These are phyloP conservation scores for Neolentinus lepideus DNA, from an alignment of 1,284 basidiomycete species.

Conservation along the genomic window DNA sequence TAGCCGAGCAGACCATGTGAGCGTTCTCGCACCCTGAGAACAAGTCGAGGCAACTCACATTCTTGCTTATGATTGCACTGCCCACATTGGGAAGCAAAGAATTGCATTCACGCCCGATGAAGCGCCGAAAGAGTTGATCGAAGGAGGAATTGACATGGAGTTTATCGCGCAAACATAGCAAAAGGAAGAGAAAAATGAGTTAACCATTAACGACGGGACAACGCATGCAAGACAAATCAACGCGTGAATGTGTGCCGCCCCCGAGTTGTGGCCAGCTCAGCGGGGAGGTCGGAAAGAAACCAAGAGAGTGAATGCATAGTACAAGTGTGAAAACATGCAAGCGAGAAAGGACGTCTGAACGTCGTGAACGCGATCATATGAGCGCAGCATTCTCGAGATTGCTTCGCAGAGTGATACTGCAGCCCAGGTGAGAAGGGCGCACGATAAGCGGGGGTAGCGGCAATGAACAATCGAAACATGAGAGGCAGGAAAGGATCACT, in stretches of 20 bases:
- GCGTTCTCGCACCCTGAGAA: conserved; percentile 1
- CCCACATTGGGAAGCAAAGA: conserved; percentile 8
- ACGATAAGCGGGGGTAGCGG: conserved; percentile 13
- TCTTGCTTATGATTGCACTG: conserved; percentile 62
- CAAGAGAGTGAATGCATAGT: not conserved
- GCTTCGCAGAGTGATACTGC: conserved; percentile 14
- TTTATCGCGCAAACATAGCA: not conserved
- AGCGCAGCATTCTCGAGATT: conserved; percentile 7
- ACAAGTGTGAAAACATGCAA: conserved; percentile 9
- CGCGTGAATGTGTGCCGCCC: not conserved
- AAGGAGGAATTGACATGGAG: conserved; percentile 16
- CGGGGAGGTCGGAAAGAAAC: conserved; percentile 3
- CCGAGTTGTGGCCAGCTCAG: not conserved
- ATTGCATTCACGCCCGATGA: conserved; percentile 10
- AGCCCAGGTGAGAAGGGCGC: conserved; percentile 12
- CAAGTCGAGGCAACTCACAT: conserved; percentile 39
- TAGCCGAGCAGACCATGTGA: conserved; percentile 7
- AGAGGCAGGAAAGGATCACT: conserved; percentile 39
- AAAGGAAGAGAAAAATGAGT: not conserved
- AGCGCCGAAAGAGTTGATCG: conserved; percentile 12
- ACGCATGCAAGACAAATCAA: conserved; percentile 4
- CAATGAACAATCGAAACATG: conserved; percentile 5
- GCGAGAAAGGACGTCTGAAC: conserved; percentile 6
- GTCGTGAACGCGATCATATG: conserved; percentile 11
- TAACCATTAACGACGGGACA: not conserved